phyloP scores from a whole-genome alignment of 2,329 filamentous ascomycete species.

The Colletotrichum agaves region DNA sequence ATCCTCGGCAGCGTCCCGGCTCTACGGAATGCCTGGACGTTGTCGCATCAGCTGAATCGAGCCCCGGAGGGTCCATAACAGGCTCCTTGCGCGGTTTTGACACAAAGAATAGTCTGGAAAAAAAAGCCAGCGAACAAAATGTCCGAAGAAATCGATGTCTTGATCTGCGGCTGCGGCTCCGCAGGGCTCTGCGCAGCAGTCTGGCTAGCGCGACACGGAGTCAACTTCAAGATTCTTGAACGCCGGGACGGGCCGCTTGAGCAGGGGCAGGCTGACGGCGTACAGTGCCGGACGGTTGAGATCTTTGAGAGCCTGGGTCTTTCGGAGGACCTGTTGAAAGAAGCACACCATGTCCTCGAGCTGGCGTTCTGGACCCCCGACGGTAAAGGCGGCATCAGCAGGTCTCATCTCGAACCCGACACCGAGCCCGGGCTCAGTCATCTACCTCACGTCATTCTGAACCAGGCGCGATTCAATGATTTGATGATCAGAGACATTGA shows the following conservation, averaged over 20 bases:
- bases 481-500: conserved; percentile 62
- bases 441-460: conserved; percentile 66
- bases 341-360: conserved; percentile 68
- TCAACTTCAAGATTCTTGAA: conserved; percentile 56
- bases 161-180: conserved; percentile 41
- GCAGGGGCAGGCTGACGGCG: conserved; percentile 70
- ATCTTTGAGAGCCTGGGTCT: conserved; percentile 70
- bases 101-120: too few relatives aligned
- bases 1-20: background rate
- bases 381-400: conserved; percentile 50
- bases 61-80: background rate
- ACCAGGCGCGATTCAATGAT: conserved; percentile 65
- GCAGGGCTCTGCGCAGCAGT: conserved; percentile 55
- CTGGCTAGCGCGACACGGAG: conserved; percentile 54
- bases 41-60: background rate
- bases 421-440: conserved; percentile 63
- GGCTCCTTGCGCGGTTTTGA: too few relatives aligned
- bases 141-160: conserved; percentile 27
- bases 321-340: conserved; percentile 62
- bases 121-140: conserved; percentile 13
- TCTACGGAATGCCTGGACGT: background rate
- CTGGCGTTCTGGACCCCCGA: conserved; percentile 64
- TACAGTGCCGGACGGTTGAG: conserved; percentile 70
- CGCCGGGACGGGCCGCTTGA: conserved; percentile 17
- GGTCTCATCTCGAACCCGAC: conserved; percentile 62